A percentile compares a stretch with the other conserved stretches of the same genome.
phyloP scores from a whole-genome alignment of 768 basidiomycete genomes.

The Lactarius deliciosus region DNA sequence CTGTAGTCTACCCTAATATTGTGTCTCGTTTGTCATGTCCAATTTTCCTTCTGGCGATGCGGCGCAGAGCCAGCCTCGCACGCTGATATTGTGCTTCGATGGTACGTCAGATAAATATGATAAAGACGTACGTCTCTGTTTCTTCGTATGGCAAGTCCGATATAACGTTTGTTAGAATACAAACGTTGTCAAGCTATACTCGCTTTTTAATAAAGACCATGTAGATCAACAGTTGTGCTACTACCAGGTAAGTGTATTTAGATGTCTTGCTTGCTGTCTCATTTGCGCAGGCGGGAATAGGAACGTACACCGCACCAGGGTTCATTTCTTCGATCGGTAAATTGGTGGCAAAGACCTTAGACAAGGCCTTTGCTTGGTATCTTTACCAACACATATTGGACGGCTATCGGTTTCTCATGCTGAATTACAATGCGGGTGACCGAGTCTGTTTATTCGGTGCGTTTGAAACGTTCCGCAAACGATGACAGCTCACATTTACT shows the following conservation, averaged over 20 bases:
- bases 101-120: slow-evolving; percentile 21
- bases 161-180: slow-evolving; percentile 37
- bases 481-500: slow-evolving; percentile 15
- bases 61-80: slow-evolving; percentile 6
- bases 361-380: slow-evolving; percentile 75
- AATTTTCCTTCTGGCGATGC: neutral
- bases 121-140: slow-evolving; percentile 1
- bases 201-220: slow-evolving; percentile 39
- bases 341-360: slow-evolving; percentile 59
- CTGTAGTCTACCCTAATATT: neutral
- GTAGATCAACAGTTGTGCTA: slow-evolving; percentile 45
- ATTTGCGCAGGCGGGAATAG: neutral
- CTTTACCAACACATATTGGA: slow-evolving; percentile 68
- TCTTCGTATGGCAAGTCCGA: neutral
- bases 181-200: slow-evolving; percentile 42
- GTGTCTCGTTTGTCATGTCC: neutral
- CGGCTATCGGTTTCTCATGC: slow-evolving; percentile 77
- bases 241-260: slow-evolving; percentile 55
- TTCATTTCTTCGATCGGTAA: slow-evolving; percentile 56
- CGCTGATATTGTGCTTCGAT: slow-evolving; percentile 24
- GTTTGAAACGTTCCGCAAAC: slow-evolving; percentile 18
- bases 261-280: neutral
- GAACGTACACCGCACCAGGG: slow-evolving; percentile 50
- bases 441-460: slow-evolving; percentile 71
- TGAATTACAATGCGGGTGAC: slow-evolving; percentile 67